Conservation (phyloP, 1,139 yeast genomes). For the Meyerozyma elateridarum region DNA sequence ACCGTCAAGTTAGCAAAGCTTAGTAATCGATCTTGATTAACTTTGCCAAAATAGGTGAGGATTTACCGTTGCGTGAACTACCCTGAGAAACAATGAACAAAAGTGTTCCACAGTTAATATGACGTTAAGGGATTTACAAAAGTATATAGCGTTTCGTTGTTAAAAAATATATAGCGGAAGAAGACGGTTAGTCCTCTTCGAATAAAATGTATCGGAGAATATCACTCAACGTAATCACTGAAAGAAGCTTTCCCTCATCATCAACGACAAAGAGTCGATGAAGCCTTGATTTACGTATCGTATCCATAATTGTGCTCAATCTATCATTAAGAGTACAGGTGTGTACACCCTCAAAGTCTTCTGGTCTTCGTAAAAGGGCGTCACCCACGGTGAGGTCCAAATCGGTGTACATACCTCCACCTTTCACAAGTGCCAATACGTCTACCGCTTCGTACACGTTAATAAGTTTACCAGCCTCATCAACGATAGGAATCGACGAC, state of each 20-base stretch:
- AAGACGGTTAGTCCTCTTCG: slow-evolving; percentile 52
- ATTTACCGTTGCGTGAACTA: too few relatives aligned
- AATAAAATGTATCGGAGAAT: slow-evolving; percentile 77
- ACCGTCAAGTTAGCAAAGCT: too few relatives aligned
- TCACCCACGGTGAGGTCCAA: slow-evolving; percentile 91
- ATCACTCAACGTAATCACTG: slow-evolving; percentile 89
- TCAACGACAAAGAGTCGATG: slow-evolving; percentile 94
- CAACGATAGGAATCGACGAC: slow-evolving; percentile 90
- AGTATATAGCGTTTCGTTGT: too few relatives aligned
- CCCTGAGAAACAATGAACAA: too few relatives aligned
- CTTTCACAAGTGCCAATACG: slow-evolving; percentile 80
- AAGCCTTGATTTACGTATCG: slow-evolving; percentile 83
- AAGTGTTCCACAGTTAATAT: too few relatives aligned
- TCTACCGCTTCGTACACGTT: slow-evolving; percentile 97
- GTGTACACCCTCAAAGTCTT: slow-evolving; percentile 96
- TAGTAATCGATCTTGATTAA: too few relatives aligned
- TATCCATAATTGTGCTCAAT: slow-evolving; percentile 87
- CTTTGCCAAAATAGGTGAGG: too few relatives aligned
- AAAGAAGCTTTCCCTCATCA: slow-evolving; percentile 66
- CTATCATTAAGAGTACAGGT: slow-evolving; percentile 90
- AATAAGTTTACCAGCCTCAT: slow-evolving; percentile 65
- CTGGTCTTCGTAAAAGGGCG: slow-evolving; percentile 90
- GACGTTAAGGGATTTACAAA: too few relatives aligned
- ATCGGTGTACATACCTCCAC: slow-evolving; percentile 89
- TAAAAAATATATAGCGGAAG: too few relatives aligned